phyloP scores from a whole-genome alignment of 768 basidiomycete genomes.

The Macrolepiota albuminosa region DNA sequence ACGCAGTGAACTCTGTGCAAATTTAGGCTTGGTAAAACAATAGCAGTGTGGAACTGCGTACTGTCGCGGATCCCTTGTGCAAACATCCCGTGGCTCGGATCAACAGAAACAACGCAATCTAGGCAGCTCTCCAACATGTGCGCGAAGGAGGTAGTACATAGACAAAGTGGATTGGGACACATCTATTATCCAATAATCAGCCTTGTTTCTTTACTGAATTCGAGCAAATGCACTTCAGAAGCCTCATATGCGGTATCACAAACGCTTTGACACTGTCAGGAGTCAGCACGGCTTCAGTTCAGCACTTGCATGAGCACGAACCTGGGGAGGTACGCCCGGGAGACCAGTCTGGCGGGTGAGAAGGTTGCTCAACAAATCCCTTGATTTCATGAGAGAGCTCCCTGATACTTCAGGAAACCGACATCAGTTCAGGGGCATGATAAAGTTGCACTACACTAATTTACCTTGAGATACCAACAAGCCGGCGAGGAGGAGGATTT shows the following conservation, averaged over 20 bases:
- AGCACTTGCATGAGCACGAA: background rate
- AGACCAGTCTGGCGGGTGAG: slow-evolving; percentile 1
- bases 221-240: background rate
- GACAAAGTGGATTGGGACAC: slow-evolving; percentile 18
- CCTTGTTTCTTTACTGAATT: too few species aligned
- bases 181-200: slow-evolving; percentile 9
- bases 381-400: background rate
- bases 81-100: slow-evolving; percentile 9
- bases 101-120: slow-evolving; percentile 20
- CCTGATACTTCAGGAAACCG: background rate
- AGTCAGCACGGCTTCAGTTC: slow-evolving; percentile 10
- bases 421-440: background rate
- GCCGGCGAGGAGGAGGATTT: background rate
- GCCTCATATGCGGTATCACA: background rate
- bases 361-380: background rate
- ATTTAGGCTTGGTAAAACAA: background rate
- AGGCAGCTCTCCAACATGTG: slow-evolving; percentile 23
- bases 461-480: slow-evolving; percentile 1
- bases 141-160: slow-evolving; percentile 22
- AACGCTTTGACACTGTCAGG: slow-evolving; percentile 6
- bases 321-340: background rate
- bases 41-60: slow-evolving; percentile 12
- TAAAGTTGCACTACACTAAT: background rate
- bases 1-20: background rate
- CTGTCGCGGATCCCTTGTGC: slow-evolving; percentile 22